Evolutionary conservation across 139 green algal species (phyloP).

Genomic region (Dunaliella sp.): DNA sequence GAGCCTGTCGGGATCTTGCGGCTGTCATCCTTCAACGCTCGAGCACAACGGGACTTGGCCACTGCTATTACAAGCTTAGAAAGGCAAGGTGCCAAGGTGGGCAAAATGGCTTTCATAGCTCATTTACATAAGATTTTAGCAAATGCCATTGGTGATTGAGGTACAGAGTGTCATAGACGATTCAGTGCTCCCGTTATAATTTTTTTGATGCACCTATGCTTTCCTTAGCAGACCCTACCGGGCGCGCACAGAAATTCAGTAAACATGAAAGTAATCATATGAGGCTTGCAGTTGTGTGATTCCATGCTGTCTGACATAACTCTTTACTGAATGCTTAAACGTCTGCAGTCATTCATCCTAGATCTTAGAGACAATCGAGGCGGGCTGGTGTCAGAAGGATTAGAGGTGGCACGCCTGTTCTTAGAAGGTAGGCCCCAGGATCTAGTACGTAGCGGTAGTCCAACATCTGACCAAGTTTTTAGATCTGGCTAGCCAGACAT

Average conservation of each 20-base stretch:
- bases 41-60: constrained; percentile 69
- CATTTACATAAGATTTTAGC: not conserved
- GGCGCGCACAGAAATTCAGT: too few species aligned
- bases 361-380: constrained; percentile 93
- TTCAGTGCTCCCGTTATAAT: too few species aligned
- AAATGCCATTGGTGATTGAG: too few species aligned
- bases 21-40: constrained; percentile 76
- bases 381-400: constrained; percentile 77
- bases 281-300: too few species aligned
- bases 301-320: too few species aligned
- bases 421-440: constrained; percentile 63
- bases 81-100: constrained; percentile 30
- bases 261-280: too few species aligned
- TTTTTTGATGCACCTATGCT: too few species aligned
- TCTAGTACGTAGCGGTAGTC: not conserved
- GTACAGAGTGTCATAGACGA: too few species aligned
- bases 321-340: not conserved
- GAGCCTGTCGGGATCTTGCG: constrained; percentile 56
- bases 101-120: too few species aligned
- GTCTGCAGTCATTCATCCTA: constrained; percentile 62
- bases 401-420: constrained; percentile 89
- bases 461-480: not conserved
- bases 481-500: not conserved
- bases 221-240: too few species aligned
- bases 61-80: constrained; percentile 61